Base-by-base conservation (phyloP, 192 early-diverging fungal genomes). In the Linnemannia exigua region DNA sequence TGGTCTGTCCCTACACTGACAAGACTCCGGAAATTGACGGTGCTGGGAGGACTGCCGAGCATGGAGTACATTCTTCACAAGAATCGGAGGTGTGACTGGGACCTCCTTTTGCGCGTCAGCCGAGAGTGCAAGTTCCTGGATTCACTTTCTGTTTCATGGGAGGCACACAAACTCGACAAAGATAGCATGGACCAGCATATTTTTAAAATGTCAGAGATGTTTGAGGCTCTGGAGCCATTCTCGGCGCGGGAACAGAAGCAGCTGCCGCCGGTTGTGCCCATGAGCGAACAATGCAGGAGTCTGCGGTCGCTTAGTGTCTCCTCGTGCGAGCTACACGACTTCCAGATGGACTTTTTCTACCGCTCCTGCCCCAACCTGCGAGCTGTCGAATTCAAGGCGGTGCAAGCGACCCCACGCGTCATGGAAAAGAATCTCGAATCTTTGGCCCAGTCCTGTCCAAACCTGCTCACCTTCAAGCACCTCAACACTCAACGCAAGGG, bases 11-110 rank as follows among this genome's bases (percentile, higher is more conserved):
- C 46, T 16, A 75, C 19, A 8, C 9, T 76, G 41, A 41, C 66
- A 6, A 38, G 68, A 35, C 74, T 81, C 12, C 35, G 54, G 38
- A 75, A 36, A 25, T 17, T 81, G 67, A 71, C 47, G 0, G 9
- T 81, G 17, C 11, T 28, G 4, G 80, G 80, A 15, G 80, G 80
- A 47, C 44, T 81, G 9, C 28, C 3, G 1, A n/a, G 28, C 0
- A 70, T 19, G 19, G 75, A 54, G 0, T 81, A 75, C 35, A 71
- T 81, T 0, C 1, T 76, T 2, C 72, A 44, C 9, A 81, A 76
- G 44, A 81, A 81, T 68, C 33, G 73, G 22, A 35, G 14, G 5
- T 81, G 80, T 16, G n/a, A 76, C 25, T 81, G 73, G 80, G 41
- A 19, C 5, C 11, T 81, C 3, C 14, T 81, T 5, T 52, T 76